phyloP scores from a whole-genome alignment of 306 rosid species.

The Quercus agrifolia region DNA sequence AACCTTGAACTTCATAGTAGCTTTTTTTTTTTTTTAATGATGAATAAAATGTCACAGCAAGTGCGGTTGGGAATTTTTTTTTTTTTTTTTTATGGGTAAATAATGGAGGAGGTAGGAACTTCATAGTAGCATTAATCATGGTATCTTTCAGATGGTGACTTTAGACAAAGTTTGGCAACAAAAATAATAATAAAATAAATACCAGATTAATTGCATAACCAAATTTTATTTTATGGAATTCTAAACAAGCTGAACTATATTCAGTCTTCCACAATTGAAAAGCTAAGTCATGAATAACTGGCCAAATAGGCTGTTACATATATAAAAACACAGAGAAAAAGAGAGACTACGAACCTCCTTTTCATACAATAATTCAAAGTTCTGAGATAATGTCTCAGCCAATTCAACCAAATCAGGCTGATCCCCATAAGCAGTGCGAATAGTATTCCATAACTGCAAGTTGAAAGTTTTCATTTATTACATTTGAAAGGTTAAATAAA shows the following conservation, averaged over 20 bases:
- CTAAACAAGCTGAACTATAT: neutral
- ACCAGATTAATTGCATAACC: neutral
- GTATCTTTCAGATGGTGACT: too few species aligned
- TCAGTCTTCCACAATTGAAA: conserved; percentile 4
- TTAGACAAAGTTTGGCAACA: too few species aligned
- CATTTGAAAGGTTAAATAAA: neutral
- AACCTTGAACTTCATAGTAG: too few species aligned
- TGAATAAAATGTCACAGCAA: too few species aligned
- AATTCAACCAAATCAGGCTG: conserved; percentile 84
- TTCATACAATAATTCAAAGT: conserved; percentile 67
- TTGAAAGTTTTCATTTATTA: conserved; percentile 23
- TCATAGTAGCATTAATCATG: too few species aligned
- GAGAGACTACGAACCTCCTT: conserved; percentile 58
- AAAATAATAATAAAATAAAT: neutral
- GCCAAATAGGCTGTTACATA: conserved; percentile 1
- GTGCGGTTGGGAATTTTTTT: too few species aligned
- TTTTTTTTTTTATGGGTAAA: too few species aligned
- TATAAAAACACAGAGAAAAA: neutral
- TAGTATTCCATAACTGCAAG: conserved; percentile 88
- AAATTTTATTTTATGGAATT: neutral
- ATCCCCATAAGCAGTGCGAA: conserved; percentile 80
- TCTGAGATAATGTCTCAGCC: conserved; percentile 73
- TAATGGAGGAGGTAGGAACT: too few species aligned
- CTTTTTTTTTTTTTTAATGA: too few species aligned
- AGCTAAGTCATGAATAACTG: conserved; percentile 4